Percentiles rank a stretch among this genome's conserved stretches.
Evolutionary conservation across 805 yeast genomes (phyloP).

Genomic region (Zygosaccharomyces siamensis): DNA sequence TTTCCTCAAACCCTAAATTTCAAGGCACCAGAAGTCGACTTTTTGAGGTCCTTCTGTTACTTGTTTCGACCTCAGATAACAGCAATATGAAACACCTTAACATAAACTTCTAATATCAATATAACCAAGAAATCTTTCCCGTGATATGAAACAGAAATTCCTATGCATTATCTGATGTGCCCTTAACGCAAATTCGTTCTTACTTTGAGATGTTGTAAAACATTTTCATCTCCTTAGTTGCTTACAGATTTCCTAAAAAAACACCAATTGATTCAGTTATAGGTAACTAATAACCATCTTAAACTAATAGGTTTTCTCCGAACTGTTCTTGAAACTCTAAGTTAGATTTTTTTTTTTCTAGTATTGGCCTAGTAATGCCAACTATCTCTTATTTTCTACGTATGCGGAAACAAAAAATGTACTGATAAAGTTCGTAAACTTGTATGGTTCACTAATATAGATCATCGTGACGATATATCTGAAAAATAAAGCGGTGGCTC

Average conservation of each 20-base stretch:
- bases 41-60: conserved; percentile 5
- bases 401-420: background rate
- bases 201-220: background rate
- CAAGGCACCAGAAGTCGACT: background rate
- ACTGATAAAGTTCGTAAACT: background rate
- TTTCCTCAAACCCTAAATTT: background rate
- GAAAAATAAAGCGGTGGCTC: background rate
- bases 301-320: background rate
- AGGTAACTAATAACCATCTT: background rate
- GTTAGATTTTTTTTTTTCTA: background rate
- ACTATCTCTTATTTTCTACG: background rate
- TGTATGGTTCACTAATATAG: background rate
- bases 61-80: background rate
- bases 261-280: background rate
- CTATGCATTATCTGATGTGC: background rate
- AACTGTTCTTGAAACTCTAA: background rate
- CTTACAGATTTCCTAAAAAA: background rate
- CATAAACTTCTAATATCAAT: background rate
- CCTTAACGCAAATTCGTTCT: background rate
- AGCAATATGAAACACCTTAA: background rate
- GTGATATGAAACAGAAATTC: background rate
- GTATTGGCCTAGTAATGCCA: background rate
- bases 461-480: background rate
- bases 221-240: background rate
- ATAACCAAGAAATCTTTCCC: too few species aligned